A percentile compares a stretch with the other conserved stretches of the same genome.
These are phyloP conservation scores for Diplodia seriata DNA, from an alignment of 2,329 filamentous ascomycete genomes.

Conservation along the genomic window DNA sequence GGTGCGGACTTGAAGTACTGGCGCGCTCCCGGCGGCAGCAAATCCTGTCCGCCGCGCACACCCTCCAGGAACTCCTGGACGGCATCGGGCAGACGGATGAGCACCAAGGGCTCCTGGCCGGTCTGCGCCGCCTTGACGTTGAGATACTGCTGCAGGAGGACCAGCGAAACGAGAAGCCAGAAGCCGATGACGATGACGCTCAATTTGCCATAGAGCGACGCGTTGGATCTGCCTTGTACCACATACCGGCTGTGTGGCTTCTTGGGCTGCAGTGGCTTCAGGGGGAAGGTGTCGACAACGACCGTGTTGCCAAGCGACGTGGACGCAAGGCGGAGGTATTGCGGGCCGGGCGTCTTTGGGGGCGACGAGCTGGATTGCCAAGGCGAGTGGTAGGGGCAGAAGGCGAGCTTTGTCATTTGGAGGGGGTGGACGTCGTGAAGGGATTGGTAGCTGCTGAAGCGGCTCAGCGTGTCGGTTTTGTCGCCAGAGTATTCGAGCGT, in stretches of 20 bases:
- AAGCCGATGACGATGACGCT: conserved; percentile 66
- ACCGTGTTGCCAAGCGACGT: conserved; percentile 81
- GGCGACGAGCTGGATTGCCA: conserved; percentile 35
- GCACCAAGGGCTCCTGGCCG: conserved; percentile 42
- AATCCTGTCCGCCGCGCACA: conserved; percentile 5
- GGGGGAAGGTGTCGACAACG: conserved; percentile 78
- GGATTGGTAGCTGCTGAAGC: conserved; percentile 58
- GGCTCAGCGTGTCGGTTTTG: conserved; percentile 53
- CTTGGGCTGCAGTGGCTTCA: conserved; percentile 60
- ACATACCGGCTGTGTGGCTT: conserved; percentile 68
- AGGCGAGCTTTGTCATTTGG: conserved; percentile 63
- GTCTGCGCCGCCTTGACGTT: conserved; percentile 66
- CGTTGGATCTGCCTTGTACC: conserved; percentile 53
- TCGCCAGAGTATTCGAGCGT: conserved; percentile 73
- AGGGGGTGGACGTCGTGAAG: conserved; percentile 63
- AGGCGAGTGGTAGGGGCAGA: conserved; percentile 55
- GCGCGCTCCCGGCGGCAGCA: conserved; percentile 39
- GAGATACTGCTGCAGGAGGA: conserved; percentile 66
- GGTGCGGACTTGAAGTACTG: conserved; percentile 26
- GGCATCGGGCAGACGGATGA: conserved; percentile 59
- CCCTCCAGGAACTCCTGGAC: conserved; percentile 50
- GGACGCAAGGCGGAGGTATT: conserved; percentile 78
- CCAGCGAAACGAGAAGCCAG: conserved; percentile 66
- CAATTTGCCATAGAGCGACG: conserved; percentile 58
- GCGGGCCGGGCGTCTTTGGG: conserved; percentile 50